Evolutionary conservation across 2,329 filamentous ascomycete species (phyloP), one percentile per base, ranked within the genome.

Genomic region (Aphanocladium album): DNA sequence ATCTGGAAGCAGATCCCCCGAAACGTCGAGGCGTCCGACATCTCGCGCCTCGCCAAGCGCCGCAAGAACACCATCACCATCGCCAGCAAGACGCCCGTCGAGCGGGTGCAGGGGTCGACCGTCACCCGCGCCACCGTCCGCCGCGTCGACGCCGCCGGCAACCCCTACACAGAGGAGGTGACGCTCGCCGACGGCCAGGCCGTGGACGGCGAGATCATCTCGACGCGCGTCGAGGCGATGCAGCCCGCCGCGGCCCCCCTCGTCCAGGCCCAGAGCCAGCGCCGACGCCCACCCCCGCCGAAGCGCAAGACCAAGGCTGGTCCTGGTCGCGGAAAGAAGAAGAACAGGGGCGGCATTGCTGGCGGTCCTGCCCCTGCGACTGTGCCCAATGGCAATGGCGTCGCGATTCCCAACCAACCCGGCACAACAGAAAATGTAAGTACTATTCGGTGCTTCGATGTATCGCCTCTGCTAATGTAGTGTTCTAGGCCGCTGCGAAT

Each of bases 91-190:
- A 76, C 81, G 3, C 71, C 82, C 55, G 73, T 76, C n/a, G 75
- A 78, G 11, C 76, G 71, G 59, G 64, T 69, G 2, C 68, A 75
- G 17, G 80, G 79, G 2, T 81, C 85, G 4, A 90, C 80, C 6
- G 76, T 95, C 67, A 88, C 90, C 8, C 89, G 89, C 68, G 91
- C 90, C 0, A 95, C 89, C 23, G 90, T 97, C 57, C 86, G 89
- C 67, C 87, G 89, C 65, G 78, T 88, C 12, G 91, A 96, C 70
- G 87, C 88, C 5, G 85, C 86, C 1, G 93, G 93, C 25, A 93
- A 93, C 67, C 83, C 90, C 11, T 91, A 90, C 63, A 87, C 93
- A 2, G 91, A 95, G 72, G 91, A 96, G 68, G 86, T 95, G 8
- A 89, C 91, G 21, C 82, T 96, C 4, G 84, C 86, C 5, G 89